These are phyloP conservation scores for Pyricularia grisea DNA, from an alignment of 2,329 filamentous ascomycete species.

Conservation along the genomic window DNA sequence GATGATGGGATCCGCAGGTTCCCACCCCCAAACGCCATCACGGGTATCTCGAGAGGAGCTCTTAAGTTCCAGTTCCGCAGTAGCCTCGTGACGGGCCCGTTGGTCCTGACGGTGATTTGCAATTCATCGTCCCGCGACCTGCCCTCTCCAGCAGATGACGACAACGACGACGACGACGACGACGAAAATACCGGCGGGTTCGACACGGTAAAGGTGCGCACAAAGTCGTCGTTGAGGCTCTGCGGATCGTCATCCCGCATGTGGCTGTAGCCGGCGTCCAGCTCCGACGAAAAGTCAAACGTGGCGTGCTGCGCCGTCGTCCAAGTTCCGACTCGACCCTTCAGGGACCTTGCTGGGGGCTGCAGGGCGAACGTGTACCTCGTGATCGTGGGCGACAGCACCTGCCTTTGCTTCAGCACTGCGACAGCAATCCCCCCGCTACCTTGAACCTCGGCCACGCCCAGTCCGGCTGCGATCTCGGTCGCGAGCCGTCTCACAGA, in stretches of 20 bases:
- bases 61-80: constrained; percentile 49
- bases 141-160: constrained; percentile 8
- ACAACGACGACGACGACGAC: no score
- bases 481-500: constrained; percentile 52
- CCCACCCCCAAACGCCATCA: constrained; percentile 64
- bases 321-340: constrained; percentile 32
- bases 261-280: constrained; percentile 68
- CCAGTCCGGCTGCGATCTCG: constrained; percentile 33
- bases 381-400: constrained; percentile 56
- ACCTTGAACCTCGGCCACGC: not conserved
- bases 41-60: constrained; percentile 49
- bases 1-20: constrained; percentile 18
- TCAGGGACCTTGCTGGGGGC: constrained; percentile 5
- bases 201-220: constrained; percentile 76
- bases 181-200: constrained; percentile 47
- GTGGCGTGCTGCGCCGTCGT: constrained; percentile 69
- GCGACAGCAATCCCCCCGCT: constrained; percentile 28
- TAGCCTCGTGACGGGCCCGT: constrained; percentile 51
- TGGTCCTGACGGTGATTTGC: constrained; percentile 62
- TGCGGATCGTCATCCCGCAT: constrained; percentile 76
- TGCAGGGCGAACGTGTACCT: constrained; percentile 46
- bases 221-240: constrained; percentile 74
- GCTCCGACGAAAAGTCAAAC: constrained; percentile 58
- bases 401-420: constrained; percentile 45
- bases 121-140: constrained; percentile 44